Evolutionary conservation across 208 protist species (phyloP).

Genomic region (Acanthamoeba quina): DNA sequence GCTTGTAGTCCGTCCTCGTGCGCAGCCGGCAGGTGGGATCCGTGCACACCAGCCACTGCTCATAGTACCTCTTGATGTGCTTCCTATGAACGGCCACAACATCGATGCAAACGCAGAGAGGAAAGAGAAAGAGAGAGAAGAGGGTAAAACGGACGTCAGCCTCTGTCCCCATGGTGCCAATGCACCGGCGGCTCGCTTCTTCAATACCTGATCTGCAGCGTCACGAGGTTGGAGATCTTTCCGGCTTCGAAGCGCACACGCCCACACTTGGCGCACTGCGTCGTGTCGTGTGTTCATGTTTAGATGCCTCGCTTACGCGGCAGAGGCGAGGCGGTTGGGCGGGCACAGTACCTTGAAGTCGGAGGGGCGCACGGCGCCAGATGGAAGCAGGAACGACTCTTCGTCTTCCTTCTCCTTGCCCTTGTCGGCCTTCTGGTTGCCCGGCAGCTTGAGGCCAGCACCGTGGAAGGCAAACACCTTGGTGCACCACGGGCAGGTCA

Average conservation of each 20-base stretch:
- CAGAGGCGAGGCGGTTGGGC: no score
- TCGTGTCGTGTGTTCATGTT: not conserved
- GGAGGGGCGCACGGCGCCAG: not conserved
- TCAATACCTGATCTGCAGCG: conserved; percentile 1
- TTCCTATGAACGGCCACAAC: not conserved
- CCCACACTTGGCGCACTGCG: conserved; percentile 16
- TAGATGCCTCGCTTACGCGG: not conserved
- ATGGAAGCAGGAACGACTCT: not conserved
- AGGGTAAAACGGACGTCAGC: no score
- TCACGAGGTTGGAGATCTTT: not conserved
- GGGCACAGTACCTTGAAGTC: not conserved
- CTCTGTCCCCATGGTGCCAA: not conserved
- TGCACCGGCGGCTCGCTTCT: not conserved
- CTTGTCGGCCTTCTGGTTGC: not conserved
- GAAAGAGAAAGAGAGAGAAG: no score
- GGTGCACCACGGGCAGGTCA: conserved; percentile 16
- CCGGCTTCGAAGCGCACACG: not conserved
- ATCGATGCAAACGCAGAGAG: not conserved
- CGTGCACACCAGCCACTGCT: conserved; percentile 40
- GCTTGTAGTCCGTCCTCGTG: conserved; percentile 45
- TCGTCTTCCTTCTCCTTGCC: conserved; percentile 43
- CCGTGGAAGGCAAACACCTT: conserved; percentile 29
- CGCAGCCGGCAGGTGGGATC: conserved; percentile 6
- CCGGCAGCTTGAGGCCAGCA: conserved; percentile 20
- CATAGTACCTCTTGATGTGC: conserved; percentile 22